Evolutionary conservation across 805 yeast species (phyloP), one percentile per base, ranked within the genome.

Genomic region (Candida ulmi): DNA sequence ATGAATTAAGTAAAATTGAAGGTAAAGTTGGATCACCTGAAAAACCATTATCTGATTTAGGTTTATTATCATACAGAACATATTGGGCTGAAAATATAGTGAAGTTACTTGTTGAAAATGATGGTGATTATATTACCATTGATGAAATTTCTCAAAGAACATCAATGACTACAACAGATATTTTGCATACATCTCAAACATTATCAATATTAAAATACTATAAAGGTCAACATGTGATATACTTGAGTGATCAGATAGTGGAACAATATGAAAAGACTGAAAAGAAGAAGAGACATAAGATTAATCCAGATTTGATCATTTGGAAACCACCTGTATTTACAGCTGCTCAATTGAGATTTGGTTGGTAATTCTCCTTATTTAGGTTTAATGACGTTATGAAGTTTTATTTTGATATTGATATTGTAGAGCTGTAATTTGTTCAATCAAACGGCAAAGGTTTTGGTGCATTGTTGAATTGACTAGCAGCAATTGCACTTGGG

Each of bases 281-380:
- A 36, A 79, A 76, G 41, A 85, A 83, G 65, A 80, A 83, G 55
- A 77, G 81, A 52, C 91, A 87, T 53, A 72, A 76, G 38, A 72
- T 93, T 40, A 88, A 83, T 52, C 82, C 96, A 0, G 63, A 68
- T 1, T 76, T 75, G 52, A 69, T 93, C 41, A 68, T 71, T 15
- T 93, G 99, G 99, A 85, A 83, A 48, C 98, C 99, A 8, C 99
- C 99, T 0, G 83, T 86, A 4, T 64, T 85, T 59, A 91, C 97
- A 4, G 96, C 97, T 18, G 90, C 95, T 39, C 98, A 93, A 68
- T 68, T 93, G 54, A 72, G 97, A 52, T 93, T 93, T 63, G 97
- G 96, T 3, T 90, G 97, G 96, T 90, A 63, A 64, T 12, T 9
- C 8, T 4, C 9, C 16, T 29, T 32, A 15, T 17, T 29, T 4